These are phyloP conservation scores for Tritrichomonas musculus DNA, from an alignment of 208 protist genomes.

Conservation along the genomic window DNA sequence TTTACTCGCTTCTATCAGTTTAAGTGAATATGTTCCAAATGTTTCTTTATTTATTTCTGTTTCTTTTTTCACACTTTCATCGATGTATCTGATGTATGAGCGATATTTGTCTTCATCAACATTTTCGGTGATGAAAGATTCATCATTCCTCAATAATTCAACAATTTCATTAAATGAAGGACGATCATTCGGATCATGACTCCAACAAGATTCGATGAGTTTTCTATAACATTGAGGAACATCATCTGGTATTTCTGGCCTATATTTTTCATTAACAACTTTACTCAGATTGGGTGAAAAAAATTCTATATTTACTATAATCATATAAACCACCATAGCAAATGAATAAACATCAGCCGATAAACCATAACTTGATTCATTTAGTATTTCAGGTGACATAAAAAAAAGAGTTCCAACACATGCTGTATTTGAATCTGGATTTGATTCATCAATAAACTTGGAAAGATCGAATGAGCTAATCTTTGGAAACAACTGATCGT, in stretches of 20 bases:
- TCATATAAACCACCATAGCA: background rate
- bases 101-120: no score
- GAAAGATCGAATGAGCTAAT: background rate
- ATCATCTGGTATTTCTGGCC: background rate
- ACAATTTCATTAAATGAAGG: background rate
- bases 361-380: background rate
- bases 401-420: background rate
- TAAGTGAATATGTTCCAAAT: no score
- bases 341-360: background rate
- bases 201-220: background rate
- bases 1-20: no score
- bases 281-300: background rate
- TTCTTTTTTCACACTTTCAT: no score
- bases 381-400: constrained; percentile 14
- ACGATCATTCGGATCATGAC: background rate
- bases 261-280: background rate
- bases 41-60: no score
- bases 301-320: background rate
- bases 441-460: background rate
- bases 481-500: background rate
- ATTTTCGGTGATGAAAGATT: background rate
- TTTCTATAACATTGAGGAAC: background rate
- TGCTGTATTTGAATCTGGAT: background rate
- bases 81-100: no score
- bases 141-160: background rate